Evolutionary conservation across 2,329 filamentous ascomycete species (phyloP), one percentile per base, ranked within the genome.

Genomic region (Furcasterigmium furcatum): DNA sequence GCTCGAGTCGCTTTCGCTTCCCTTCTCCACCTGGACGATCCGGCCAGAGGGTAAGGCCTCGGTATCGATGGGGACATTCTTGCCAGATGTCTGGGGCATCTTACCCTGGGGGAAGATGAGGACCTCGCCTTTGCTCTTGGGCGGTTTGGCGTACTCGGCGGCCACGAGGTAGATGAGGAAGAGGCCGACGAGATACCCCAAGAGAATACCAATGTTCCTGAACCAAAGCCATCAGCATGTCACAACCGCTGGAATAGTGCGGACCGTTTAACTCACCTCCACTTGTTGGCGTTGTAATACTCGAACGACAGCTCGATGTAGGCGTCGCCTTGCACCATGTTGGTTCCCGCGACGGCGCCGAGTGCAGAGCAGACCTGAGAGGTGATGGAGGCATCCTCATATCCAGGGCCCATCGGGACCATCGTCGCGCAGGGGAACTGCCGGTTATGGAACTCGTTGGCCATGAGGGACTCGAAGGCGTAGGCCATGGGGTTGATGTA

Each of bases 381-480:
- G 5, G 19, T 29, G 13, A 18, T 2, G 1, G 38, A 16, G 4
- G 43, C 27, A 6, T 20, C 19, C 4, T 36, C 41, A 18, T 47
- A 47, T 2, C 45, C 45, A 2, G 41, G 36, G 5, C 45, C 45
- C 8, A 13, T 13, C 2, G 38, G 45, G 8, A 44, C 30, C 19
- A 47, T 44, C 10, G 14, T 32, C 2, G 36, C 22, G 20, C 45
- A 47, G 6, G 21, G 35, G 16, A 44, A 47, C 4, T 61, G 54
- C 5, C 77, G 70, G 19, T 71, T 69, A 42, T 76, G 50, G 73
- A 75, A 74, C 54, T 88, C 85, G 53, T 87, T 88, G 0, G 80
- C 63, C 50, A 88, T 66, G 3, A 88, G 78, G 3, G 77, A 78
- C 59, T 88, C 85, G 52, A 86, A 87, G 1, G 77, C 73, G 55